Base-by-base conservation (phyloP, 2,329 filamentous ascomycete genomes). In the Didymella pinodella region DNA sequence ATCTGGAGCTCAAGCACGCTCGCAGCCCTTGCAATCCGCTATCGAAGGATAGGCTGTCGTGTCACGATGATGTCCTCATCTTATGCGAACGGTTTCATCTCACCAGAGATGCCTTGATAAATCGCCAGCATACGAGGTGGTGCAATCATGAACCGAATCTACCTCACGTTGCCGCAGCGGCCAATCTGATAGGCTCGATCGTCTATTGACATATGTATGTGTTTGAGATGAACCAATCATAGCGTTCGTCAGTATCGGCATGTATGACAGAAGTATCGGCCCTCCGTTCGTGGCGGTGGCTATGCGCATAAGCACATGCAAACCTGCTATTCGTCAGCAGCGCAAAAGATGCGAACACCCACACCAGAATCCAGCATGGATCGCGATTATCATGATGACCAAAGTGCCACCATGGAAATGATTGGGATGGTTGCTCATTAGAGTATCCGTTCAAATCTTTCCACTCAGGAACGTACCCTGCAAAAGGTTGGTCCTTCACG, bases 261-360 rank as follows among this genome's bases (percentile, higher is more conserved):
- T 41, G 44, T 46, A 41, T 32, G 28, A 51, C 48, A 51, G 26
- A 44, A 44, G 31, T 12, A 40, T 26, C 29, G 4, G 43, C 31
- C 28, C 38, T 36, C 40, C 29, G 29, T 20, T 44, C 12, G 49
- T 52, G 49, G 29, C 29, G 29, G 49, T 52, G 49, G 20, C 49
- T 45, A 29, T 44, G 40, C 36, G 40, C 49, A 45, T 45, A 28
- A 18, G 26, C 28, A 32, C 38, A 44, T 44, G 38, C 40, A 52
- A 29, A 20, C 38, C 25, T 25, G 12, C 20, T 29, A 45, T 34
- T 52, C 29, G 40, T 32, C n/a, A 52, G 28, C 20, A 2, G 12
- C 16, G 29, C 3, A n/a, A 7, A 10, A 26, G 38, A 25, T 44
- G 34, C 25, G 48, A 25, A 40, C n/a, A 32, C 26, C 38, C 20